Conservation (phyloP, 176 grass and related monocot genomes). For the Sorghum bicolor region Sorghum_bicolor_NCBIv3 NC_012870.2:11595001-11595500, state of each 20-base stretch:
- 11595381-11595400: constrained; percentile 73
- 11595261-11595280: background rate
- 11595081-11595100: background rate
- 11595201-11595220: background rate
- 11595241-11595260: background rate
- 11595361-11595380: constrained; percentile 61
- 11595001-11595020: background rate
- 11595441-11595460: constrained; percentile 75
- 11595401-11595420: constrained; percentile 81
- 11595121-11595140: too few relatives aligned
- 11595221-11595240: background rate
- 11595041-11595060: background rate
- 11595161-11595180: background rate
- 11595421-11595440: constrained; percentile 55
- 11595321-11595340: constrained; percentile 81
- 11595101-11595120: too few relatives aligned
- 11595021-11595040: background rate
- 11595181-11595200: background rate
- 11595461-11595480: constrained; percentile 73
- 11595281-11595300: constrained; percentile 12
- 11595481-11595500: constrained; percentile 84
- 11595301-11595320: constrained; percentile 45
- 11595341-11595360: constrained; percentile 77
- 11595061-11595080: background rate
- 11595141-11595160: background rate